Percentiles rank a stretch among this genome's conserved stretches.
phyloP scores from a whole-genome alignment of 768 basidiomycete genomes.

The Cyathus striatus region DNA sequence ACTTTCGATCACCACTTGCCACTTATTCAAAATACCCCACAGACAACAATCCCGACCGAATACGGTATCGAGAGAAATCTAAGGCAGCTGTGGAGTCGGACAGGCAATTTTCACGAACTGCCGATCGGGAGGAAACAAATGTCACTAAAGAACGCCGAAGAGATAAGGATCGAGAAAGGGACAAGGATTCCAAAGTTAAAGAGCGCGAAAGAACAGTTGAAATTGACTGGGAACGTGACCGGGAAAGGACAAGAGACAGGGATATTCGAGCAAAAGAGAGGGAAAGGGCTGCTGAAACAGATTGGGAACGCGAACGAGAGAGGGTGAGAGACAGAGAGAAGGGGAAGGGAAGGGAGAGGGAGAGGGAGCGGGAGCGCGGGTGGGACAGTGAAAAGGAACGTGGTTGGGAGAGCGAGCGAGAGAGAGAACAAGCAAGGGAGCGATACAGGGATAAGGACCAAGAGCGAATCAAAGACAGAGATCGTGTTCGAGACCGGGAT shows the following conservation, averaged over 20 bases:
- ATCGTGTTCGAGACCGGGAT: conserved; percentile 2
- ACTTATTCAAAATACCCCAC: conserved; percentile 5
- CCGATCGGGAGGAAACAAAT: too few species aligned
- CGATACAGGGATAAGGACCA: conserved; percentile 7
- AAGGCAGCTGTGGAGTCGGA: too few species aligned
- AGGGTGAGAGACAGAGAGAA: conserved; percentile 10
- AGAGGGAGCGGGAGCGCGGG: conserved; percentile 8
- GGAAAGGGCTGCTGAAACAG: conserved; percentile 13
- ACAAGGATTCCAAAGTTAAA: conserved; percentile 7
- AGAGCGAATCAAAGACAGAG: too few species aligned
- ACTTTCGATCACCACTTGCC: conserved; percentile 7
- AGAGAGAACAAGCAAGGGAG: conserved; percentile 6
- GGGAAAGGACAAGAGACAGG: background rate
- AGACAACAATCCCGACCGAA: too few species aligned
- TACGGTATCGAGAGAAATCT: too few species aligned
- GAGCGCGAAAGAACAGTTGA: conserved; percentile 10
- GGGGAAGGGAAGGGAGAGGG: conserved; percentile 6
- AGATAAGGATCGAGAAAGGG: conserved; percentile 9
- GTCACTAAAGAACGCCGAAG: too few species aligned
- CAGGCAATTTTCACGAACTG: too few species aligned
- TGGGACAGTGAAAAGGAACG: conserved; percentile 9
- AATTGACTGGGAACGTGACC: conserved; percentile 1
- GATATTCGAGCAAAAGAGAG: conserved; percentile 6
- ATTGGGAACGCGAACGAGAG: conserved; percentile 12
- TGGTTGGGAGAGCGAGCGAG: conserved; percentile 4